phyloP scores from a whole-genome alignment of 176 grass and related monocot genomes.

The Poa annua region DNA sequence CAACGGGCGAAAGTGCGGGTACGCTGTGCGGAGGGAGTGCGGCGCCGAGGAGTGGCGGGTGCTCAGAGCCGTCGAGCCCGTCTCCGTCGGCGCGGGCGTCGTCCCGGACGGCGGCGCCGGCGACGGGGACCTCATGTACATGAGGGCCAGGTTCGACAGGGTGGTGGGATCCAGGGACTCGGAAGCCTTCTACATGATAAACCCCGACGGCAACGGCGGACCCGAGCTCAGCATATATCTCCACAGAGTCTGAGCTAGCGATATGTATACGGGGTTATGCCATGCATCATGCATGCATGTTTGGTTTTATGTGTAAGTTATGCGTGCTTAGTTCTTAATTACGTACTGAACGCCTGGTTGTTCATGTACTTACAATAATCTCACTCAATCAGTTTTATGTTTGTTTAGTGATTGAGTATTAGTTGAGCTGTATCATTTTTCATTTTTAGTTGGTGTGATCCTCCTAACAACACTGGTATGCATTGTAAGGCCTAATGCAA shows the following conservation, averaged over 20 bases:
- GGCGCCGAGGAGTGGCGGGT: constrained; percentile 59
- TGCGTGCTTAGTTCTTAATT: background rate
- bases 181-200: constrained; percentile 89
- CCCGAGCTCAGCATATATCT: constrained; percentile 87
- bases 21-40: constrained; percentile 65
- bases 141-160: constrained; percentile 84
- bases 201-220: constrained; percentile 59
- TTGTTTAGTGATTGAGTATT: background rate
- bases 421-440: background rate
- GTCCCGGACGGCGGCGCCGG: constrained; percentile 41
- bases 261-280: background rate
- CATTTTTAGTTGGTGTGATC: background rate
- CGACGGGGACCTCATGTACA: constrained; percentile 82
- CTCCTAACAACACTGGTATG: too few species aligned
- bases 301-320: constrained; percentile 1
- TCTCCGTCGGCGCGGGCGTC: constrained; percentile 78
- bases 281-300: background rate
- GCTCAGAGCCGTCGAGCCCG: constrained; percentile 59
- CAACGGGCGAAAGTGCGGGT: constrained; percentile 88
- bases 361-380: background rate
- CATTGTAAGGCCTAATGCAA: too few species aligned
- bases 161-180: constrained; percentile 78
- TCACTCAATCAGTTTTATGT: background rate
- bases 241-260: constrained; percentile 49
- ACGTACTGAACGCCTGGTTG: background rate